Evolutionary conservation across 805 yeast genomes (phyloP), one percentile per base, ranked within the genome.

Genomic region (Pichia scutulata): DNA sequence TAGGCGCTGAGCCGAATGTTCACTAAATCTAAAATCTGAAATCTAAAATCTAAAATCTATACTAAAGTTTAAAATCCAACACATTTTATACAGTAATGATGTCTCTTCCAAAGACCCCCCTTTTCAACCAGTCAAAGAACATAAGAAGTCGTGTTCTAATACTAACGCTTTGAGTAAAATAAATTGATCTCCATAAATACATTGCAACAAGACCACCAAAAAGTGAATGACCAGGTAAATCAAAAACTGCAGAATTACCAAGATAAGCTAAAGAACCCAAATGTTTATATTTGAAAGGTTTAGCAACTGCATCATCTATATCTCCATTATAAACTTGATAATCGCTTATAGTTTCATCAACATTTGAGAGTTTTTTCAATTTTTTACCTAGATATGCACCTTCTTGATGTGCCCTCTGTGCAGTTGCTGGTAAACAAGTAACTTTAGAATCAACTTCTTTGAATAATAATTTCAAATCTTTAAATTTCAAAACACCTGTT

Each of bases 171-270:
- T 92, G 90, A 65, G 87, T 80, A 58, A 92, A 80, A 70, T 92
- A 92, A 37, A 96, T 96, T 23, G 89, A 81, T 72, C 95, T 85
- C 97, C 98, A 90, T 77, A 90, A 83, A 67, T 87, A 74, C 76
- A 85, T 89, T 41, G 97, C 97, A 54, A 93, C 90, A 43, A 89
- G 72, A 26, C 89, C 80, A 60, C 86, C 78, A 64, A 84, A 82
- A 51, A 84, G 79, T 77, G 88, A 84, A 63, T 82, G 84, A 56
- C 84, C 85, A 26, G 83, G 80, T 60, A 92, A 73, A 66, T 90
- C 97, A 43, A 97, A 97, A 60, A 92, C 90, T 43, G 98, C 98
- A 67, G 83, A 78, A 66, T 92, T 97, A 59, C 97, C 98, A 65
- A 92, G 83, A 74, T 90, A 90, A 36, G 97, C 97, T 58, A 90